Conservation (phyloP, 2,329 filamentous ascomycete genomes). For the Aspergillus sp. region DNA sequence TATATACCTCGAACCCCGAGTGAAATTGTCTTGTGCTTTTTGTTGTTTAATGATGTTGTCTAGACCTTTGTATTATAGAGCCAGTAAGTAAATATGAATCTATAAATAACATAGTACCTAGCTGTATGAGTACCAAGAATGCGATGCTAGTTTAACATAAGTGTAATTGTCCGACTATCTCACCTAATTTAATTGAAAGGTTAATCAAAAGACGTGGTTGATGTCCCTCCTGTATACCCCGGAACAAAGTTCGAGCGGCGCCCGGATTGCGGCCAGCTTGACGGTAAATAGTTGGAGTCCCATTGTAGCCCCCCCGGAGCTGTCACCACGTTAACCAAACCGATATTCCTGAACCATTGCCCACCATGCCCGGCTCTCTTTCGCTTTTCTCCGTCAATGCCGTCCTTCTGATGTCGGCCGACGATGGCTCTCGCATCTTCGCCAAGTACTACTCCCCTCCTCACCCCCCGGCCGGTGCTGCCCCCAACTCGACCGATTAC, state of each 20-base stretch:
- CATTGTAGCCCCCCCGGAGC: slow-evolving; percentile 2
- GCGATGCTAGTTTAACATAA: too few relatives aligned
- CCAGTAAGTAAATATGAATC: neutral
- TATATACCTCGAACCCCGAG: slow-evolving; percentile 18
- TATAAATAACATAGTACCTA: neutral
- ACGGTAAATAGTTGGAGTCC: slow-evolving; percentile 21
- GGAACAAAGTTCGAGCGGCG: slow-evolving; percentile 28
- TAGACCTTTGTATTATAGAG: slow-evolving; percentile 11
- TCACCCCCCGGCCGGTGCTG: slow-evolving; percentile 62
- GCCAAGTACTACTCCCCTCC: slow-evolving; percentile 86
- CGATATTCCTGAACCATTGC: slow-evolving; percentile 13
- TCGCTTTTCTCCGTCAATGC: slow-evolving; percentile 76
- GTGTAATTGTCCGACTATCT: too few relatives aligned
- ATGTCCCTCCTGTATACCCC: slow-evolving; percentile 15
- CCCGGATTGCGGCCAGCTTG: slow-evolving; percentile 28
- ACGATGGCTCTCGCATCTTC: slow-evolving; percentile 89
- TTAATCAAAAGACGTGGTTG: neutral
- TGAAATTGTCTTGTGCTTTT: slow-evolving; percentile 17
- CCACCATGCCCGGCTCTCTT: slow-evolving; percentile 70
- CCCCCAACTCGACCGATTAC: slow-evolving; percentile 59
- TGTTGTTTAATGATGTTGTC: slow-evolving; percentile 10
- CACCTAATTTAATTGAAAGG: neutral
- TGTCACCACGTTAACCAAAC: slow-evolving; percentile 6
- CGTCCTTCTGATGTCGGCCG: slow-evolving; percentile 75
- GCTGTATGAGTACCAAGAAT: too few relatives aligned